Conservation (phyloP, 2,329 filamentous ascomycete genomes). For the Cladosporium sp. region DNA sequence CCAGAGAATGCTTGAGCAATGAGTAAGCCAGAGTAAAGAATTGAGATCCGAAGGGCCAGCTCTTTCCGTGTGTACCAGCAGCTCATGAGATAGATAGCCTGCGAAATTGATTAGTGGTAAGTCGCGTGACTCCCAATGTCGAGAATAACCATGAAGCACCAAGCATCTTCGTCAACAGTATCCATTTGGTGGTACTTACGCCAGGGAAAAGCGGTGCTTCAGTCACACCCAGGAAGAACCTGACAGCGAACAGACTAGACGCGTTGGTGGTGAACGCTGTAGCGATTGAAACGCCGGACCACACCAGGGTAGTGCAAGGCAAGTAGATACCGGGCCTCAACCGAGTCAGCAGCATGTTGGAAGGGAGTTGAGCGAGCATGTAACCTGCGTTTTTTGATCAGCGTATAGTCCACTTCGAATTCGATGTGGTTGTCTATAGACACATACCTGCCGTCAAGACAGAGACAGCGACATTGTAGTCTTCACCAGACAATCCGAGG, state of each 20-base stretch:
- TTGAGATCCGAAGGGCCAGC: slow-evolving; percentile 41
- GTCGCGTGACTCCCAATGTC: background rate
- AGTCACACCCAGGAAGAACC: slow-evolving; percentile 2
- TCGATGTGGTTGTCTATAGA: background rate
- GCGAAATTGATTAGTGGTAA: background rate
- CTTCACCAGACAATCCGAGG: background rate
- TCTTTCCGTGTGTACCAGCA: slow-evolving; percentile 45
- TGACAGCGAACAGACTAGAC: background rate
- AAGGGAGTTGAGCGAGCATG: slow-evolving; percentile 8
- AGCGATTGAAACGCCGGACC: slow-evolving; percentile 5
- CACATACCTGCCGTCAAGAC: slow-evolving; percentile 1
- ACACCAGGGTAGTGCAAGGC: slow-evolving; percentile 2
- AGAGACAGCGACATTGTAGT: slow-evolving; percentile 3
- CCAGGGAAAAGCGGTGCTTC: background rate
- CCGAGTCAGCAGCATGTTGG: slow-evolving; percentile 3
- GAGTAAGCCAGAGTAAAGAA: slow-evolving; percentile 40
- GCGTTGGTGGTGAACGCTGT: slow-evolving; percentile 6
- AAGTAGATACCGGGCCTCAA: background rate
- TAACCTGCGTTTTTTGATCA: background rate
- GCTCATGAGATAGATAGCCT: slow-evolving; percentile 43
- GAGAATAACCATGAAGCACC: background rate
- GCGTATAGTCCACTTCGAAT: background rate
- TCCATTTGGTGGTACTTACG: background rate
- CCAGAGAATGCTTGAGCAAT: slow-evolving; percentile 34
- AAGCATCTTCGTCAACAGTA: background rate